phyloP scores from a whole-genome alignment of 257 asterid species.

The Perilla frutescens region DNA sequence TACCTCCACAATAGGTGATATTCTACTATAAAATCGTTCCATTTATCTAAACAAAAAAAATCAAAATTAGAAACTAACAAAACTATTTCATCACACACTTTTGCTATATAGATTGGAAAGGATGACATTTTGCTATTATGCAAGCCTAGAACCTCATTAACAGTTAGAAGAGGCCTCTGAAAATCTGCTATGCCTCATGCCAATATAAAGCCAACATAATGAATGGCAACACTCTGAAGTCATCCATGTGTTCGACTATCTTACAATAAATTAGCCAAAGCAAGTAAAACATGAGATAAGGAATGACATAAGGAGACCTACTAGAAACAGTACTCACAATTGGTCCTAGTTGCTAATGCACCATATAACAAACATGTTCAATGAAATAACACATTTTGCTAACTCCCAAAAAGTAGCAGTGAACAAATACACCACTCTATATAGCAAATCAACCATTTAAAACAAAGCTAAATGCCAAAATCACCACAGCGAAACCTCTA shows the following conservation, averaged over 20 bases:
- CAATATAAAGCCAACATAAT: not conserved
- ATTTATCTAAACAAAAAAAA: no score
- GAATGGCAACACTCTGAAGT: not conserved
- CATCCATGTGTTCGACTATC: not conserved
- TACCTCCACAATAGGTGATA: no score
- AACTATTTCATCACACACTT: not conserved
- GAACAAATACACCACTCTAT: not conserved
- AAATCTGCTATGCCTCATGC: not conserved
- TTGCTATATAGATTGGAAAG: not conserved
- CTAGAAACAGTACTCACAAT: not conserved
- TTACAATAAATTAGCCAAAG: conserved; percentile 1
- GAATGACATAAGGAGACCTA: not conserved
- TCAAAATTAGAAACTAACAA: not conserved
- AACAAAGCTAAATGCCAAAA: conserved; percentile 22
- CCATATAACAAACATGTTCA: conserved; percentile 8
- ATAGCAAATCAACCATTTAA: conserved; percentile 20
- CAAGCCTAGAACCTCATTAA: not conserved
- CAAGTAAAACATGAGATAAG: conserved; percentile 9
- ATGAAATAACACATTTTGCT: not conserved
- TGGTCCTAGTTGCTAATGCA: conserved; percentile 9
- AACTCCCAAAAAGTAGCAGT: not conserved
- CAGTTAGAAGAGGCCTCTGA: conserved; percentile 7
- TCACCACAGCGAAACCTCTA: not conserved
- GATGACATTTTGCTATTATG: not conserved
- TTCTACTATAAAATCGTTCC: no score